Evolutionary conservation across 2,329 filamentous ascomycete species (phyloP).

Genomic region (Fusarium algeriense): DNA sequence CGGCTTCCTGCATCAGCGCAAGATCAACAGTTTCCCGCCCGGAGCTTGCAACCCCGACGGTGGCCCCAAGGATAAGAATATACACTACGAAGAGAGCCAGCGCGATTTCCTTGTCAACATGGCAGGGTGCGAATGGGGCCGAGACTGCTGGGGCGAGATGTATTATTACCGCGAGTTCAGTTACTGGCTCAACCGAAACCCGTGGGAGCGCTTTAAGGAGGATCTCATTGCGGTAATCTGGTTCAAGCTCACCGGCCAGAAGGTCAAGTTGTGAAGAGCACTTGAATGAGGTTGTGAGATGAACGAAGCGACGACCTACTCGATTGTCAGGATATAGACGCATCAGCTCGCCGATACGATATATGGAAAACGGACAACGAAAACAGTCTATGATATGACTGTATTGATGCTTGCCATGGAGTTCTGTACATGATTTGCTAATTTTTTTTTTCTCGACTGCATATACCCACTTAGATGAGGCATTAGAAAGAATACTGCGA

Average conservation of each 20-base stretch:
- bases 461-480: conserved; percentile 43
- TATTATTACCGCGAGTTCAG: conserved; percentile 93
- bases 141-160: conserved; percentile 98
- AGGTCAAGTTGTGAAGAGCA: conserved; percentile 64
- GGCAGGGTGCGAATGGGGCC: conserved; percentile 96
- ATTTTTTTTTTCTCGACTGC: conserved; percentile 27
- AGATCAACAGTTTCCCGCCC: conserved; percentile 92
- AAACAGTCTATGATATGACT: conserved; percentile 6
- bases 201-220: conserved; percentile 82
- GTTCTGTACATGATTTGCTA: conserved; percentile 37
- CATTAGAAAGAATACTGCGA: conserved; percentile 34
- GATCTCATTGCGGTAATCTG: conserved; percentile 71
- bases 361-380: conserved; percentile 30
- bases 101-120: conserved; percentile 97
- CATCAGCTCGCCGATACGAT: conserved; percentile 25
- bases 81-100: conserved; percentile 88
- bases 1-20: conserved; percentile 89
- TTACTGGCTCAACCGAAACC: conserved; percentile 86
- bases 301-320: conserved; percentile 2
- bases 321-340: conserved; percentile 13
- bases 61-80: conserved; percentile 74
- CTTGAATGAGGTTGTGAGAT: background rate
- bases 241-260: conserved; percentile 73
- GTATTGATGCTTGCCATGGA: conserved; percentile 29
- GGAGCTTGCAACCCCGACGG: conserved; percentile 84